A percentile compares a stretch with the other conserved stretches of the same genome.
Conservation (phyloP, 768 basidiomycete genomes). For the Tricholomella constricta region DNA sequence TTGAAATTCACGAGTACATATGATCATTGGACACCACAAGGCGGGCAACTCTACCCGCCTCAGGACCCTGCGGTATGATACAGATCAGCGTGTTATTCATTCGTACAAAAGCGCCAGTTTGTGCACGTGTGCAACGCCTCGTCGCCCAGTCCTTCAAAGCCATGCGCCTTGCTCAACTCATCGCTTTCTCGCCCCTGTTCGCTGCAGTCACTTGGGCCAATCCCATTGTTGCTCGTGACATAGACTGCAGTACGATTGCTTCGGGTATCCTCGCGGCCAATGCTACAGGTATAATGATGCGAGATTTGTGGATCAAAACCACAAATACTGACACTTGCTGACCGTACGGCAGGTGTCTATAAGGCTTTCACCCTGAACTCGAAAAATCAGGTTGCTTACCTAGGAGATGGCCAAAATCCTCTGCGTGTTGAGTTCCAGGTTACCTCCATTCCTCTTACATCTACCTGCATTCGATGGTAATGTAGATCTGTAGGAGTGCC, state of each 20-base stretch:
- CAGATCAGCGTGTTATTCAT: too few species aligned
- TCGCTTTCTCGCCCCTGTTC: not conserved
- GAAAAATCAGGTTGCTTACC: constrained; percentile 4
- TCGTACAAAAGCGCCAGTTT: too few species aligned
- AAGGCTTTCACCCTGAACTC: constrained; percentile 9
- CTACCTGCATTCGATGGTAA: not conserved
- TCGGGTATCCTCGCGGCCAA: constrained; percentile 9
- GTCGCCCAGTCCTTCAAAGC: not conserved
- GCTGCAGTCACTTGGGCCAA: not conserved
- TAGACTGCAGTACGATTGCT: constrained; percentile 5
- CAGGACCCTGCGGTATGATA: too few species aligned
- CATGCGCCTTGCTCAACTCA: not conserved
- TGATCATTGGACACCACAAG: too few species aligned
- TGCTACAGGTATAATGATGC: not conserved
- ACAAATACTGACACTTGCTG: not conserved
- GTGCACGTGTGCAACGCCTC: too few species aligned
- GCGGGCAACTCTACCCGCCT: too few species aligned
- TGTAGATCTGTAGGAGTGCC: not conserved
- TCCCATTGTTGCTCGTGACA: not conserved
- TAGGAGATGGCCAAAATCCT: constrained; percentile 5
- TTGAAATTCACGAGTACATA: too few species aligned
- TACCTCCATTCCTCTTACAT: not conserved
- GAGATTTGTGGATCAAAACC: not conserved
- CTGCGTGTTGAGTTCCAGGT: constrained; percentile 7
- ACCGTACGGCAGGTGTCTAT: not conserved